Evolutionary conservation across 306 rosid species (phyloP).

Genomic region (Betula pendula): DNA sequence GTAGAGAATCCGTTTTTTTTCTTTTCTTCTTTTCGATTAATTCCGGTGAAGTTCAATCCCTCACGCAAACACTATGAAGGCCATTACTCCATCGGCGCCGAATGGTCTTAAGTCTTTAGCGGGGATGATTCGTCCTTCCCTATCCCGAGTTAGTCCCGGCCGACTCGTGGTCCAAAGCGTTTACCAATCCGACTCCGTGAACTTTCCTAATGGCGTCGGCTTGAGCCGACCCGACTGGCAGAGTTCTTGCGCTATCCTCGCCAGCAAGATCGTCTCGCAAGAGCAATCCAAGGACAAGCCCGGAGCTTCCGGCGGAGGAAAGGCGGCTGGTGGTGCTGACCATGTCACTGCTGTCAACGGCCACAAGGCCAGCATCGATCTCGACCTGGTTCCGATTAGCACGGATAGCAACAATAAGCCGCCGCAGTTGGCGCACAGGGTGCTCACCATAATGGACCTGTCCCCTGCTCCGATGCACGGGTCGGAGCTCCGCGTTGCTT

Average conservation of each 20-base stretch:
- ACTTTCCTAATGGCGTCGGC: slow-evolving; percentile 45
- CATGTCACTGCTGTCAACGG: slow-evolving; percentile 65
- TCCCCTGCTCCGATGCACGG: slow-evolving; percentile 99
- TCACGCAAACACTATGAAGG: too few relatives aligned
- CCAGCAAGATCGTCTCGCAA: slow-evolving; percentile 69
- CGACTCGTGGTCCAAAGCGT: too few relatives aligned
- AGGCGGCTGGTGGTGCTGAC: slow-evolving; percentile 17
- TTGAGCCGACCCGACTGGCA: slow-evolving; percentile 78
- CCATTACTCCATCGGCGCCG: too few relatives aligned
- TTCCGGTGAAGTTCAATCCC: too few relatives aligned
- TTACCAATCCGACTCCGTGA: slow-evolving; percentile 42
- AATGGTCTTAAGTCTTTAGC: too few relatives aligned
- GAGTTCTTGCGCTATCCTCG: slow-evolving; percentile 82
- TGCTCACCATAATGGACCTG: slow-evolving; percentile 76
- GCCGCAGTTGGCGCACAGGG: slow-evolving; percentile 51
- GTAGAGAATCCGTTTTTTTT: too few relatives aligned
- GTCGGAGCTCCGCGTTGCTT: slow-evolving; percentile 76
- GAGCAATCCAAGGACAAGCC: slow-evolving; percentile 35
- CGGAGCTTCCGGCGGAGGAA: neutral
- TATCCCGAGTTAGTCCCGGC: too few relatives aligned
- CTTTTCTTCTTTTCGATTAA: too few relatives aligned
- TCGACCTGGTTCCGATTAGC: too few relatives aligned
- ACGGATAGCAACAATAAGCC: slow-evolving; percentile 4
- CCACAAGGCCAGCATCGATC: slow-evolving; percentile 51
- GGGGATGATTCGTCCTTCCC: too few relatives aligned